Evolutionary conservation across 345 rosid species (phyloP), one percentile per base, ranked within the genome.

Genomic region (Boechera stricta): DNA sequence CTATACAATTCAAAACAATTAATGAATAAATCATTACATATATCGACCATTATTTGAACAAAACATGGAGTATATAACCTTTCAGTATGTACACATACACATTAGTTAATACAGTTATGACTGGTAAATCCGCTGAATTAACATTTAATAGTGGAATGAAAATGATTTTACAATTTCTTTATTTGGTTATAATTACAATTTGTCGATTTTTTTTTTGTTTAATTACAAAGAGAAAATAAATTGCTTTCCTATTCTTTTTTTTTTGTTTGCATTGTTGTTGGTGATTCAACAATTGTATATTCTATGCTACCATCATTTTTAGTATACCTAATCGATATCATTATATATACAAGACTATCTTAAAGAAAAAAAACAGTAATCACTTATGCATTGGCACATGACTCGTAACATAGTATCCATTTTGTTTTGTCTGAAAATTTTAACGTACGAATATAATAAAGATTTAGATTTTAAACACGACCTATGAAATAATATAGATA

Each of bases 1-100:
- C 10, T 11, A 41, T 63, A 60, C 7, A 38, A 4, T 65, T 55
- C 5, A 26, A 31, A 62, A 44, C 38, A 7, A 33, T 18, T 51
- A 16, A 51, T 42, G 2, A 26, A 57, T 66, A 31, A n/a, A 63
- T 55, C 65, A 49, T 66, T 66, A 45, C 39, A 65, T 44, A 55
- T 13, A 21, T 29, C 26, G 6, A 29, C 18, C 53, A 31, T 28
- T 53, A 7, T 74, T 33, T 64, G 35, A 53, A 64, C 28, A 13
- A 64, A 44, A 53, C 44, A 63, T 51, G 32, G 9, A 10, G 8
- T 9, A 72, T n/a, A 48, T 48, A 61, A n/a, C 5, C n/a, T 16
- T 36, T 33, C 12, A 49, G 5, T 64, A n/a, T 45, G 7, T n/a
- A 35, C 4, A 61, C 31, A 32, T 16, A n/a, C 26, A 41, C 7